These are phyloP conservation scores for Corniculantispora saksenae DNA, from an alignment of 2,329 filamentous ascomycete species.

Conservation along the genomic window DNA sequence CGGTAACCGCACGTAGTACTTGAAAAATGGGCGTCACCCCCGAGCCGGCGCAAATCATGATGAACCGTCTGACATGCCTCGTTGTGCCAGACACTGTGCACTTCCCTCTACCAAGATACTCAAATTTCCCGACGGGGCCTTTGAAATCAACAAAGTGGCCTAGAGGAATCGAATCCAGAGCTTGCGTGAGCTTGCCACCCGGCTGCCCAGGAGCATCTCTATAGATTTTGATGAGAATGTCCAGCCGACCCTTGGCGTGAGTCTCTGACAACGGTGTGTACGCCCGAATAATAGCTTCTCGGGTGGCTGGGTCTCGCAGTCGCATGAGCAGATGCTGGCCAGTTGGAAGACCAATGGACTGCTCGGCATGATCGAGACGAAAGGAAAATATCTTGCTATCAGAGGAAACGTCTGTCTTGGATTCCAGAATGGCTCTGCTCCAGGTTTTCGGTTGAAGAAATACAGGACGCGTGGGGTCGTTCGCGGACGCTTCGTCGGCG, in stretches of 20 bases:
- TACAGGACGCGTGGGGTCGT: conserved; percentile 48
- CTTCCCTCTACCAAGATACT: conserved; percentile 69
- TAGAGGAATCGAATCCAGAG: conserved; percentile 70
- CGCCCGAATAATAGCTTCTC: conserved; percentile 75
- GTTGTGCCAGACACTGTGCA: conserved; percentile 61
- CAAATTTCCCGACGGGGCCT: conserved; percentile 83
- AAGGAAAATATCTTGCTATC: conserved; percentile 85
- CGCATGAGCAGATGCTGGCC: conserved; percentile 89
- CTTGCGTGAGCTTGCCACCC: conserved; percentile 81
- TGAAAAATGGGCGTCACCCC: conserved; percentile 92
- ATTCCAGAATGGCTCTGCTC: conserved; percentile 70
- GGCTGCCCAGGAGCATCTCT: conserved; percentile 55
- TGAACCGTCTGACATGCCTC: conserved; percentile 64
- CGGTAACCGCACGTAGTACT: conserved; percentile 73
- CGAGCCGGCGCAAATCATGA: conserved; percentile 88
- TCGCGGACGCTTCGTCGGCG: conserved; percentile 34
- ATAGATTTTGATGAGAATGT: conserved; percentile 84
- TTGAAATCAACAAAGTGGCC: conserved; percentile 81
- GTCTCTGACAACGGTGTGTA: conserved; percentile 81
- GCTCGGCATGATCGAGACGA: conserved; percentile 68
- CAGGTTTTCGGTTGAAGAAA: conserved; percentile 75
- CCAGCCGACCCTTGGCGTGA: conserved; percentile 61
- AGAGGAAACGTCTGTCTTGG: conserved; percentile 69
- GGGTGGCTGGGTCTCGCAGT: conserved; percentile 68
- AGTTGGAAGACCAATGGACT: conserved; percentile 74